A percentile compares a stretch with the other conserved stretches of the same genome.
Evolutionary conservation across 441 rosid genomes (phyloP).

Genomic region (Eruca vesicaria): DNA sequence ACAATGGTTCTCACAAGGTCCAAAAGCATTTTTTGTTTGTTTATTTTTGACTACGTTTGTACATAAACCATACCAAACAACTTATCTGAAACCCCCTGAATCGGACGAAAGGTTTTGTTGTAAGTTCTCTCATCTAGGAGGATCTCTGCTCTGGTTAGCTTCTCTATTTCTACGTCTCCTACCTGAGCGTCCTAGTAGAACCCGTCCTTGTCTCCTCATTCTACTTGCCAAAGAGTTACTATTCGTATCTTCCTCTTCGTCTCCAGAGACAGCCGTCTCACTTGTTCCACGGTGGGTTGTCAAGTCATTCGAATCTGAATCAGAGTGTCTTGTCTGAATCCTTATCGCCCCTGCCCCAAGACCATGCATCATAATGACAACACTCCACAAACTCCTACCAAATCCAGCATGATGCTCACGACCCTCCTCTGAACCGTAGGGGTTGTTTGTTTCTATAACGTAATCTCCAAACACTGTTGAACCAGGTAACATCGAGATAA

Average conservation of each 20-base stretch:
- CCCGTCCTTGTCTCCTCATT: constrained; percentile 58
- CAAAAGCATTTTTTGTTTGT: neutral
- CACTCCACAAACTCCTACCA: constrained; percentile 55
- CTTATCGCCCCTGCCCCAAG: constrained; percentile 62
- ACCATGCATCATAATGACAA: constrained; percentile 65
- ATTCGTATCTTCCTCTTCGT: constrained; percentile 42
- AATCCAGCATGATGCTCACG: constrained; percentile 42
- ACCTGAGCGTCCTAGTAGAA: constrained; percentile 63
- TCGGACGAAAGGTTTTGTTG: constrained; percentile 10
- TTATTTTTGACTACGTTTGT: constrained; percentile 20
- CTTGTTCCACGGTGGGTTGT: constrained; percentile 4
- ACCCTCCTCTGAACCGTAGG: constrained; percentile 47
- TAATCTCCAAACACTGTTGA: constrained; percentile 86
- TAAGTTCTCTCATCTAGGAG: constrained; percentile 17
- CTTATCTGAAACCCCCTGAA: constrained; percentile 26
- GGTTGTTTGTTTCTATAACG: constrained; percentile 64
- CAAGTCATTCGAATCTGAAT: constrained; percentile 38
- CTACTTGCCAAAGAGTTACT: constrained; percentile 62
- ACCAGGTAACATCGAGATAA: constrained; percentile 87
- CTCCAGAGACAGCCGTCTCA: constrained; percentile 42
- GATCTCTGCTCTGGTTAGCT: constrained; percentile 25
- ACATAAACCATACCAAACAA: constrained; percentile 15
- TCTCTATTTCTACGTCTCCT: constrained; percentile 80
- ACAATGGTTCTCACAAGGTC: neutral
- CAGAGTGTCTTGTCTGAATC: constrained; percentile 32